phyloP scores from a whole-genome alignment of 768 basidiomycete genomes.

The Chlorophyllum brunneum region DNA sequence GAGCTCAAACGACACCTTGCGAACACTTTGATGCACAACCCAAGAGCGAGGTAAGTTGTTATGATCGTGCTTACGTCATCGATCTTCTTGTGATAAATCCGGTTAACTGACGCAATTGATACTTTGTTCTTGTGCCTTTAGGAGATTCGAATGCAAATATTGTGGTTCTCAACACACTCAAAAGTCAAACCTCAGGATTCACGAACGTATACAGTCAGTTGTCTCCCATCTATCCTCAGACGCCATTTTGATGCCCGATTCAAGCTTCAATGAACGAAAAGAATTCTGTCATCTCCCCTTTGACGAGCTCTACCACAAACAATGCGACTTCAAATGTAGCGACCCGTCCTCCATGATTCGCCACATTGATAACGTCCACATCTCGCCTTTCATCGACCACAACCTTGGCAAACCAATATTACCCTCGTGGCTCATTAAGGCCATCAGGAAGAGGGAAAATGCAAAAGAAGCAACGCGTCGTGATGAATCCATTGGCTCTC shows the following conservation, averaged over 20 bases:
- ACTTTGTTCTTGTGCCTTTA: background rate
- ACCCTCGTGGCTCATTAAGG: background rate
- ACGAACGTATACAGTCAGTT: conserved; percentile 1
- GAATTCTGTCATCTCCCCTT: background rate
- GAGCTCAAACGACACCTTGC: conserved; percentile 2
- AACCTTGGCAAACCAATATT: background rate
- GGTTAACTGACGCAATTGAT: background rate
- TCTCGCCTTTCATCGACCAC: background rate
- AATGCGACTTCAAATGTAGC: background rate
- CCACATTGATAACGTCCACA: background rate
- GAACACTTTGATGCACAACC: background rate
- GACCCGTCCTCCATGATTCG: background rate
- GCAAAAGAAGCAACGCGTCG: background rate
- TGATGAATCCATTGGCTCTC: background rate
- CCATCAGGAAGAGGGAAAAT: background rate
- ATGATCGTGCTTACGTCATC: background rate
- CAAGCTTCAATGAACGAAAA: background rate
- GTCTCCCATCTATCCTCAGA: too few relatives aligned
- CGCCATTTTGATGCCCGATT: background rate
- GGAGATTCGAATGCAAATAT: background rate
- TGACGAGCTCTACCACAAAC: background rate
- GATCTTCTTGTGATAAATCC: background rate
- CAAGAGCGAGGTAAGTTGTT: background rate
- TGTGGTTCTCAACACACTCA: background rate
- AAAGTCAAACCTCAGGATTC: conserved; percentile 1